Base-by-base conservation (phyloP, 2,329 filamentous ascomycete genomes). In the Diaporthe sp. region DNA sequence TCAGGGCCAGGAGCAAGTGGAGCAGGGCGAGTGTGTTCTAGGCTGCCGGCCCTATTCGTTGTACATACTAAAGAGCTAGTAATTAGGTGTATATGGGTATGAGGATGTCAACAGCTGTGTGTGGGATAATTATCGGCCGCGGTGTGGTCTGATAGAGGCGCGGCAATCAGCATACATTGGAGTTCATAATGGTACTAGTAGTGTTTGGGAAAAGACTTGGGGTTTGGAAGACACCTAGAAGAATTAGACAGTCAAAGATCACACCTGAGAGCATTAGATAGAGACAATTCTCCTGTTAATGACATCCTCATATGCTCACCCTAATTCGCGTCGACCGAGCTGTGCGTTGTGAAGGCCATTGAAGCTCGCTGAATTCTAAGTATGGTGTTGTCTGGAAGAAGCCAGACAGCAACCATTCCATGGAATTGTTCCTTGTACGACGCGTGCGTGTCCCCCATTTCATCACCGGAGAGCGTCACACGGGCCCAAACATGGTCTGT, bases 1-100 rank as follows among this genome's bases (percentile, higher is more conserved):
- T 93, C 9, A 83, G 91, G 7, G 89, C 89, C 0, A 80, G 83
- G 2, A 88, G 84, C 4, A 88, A 87, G 79, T 90, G 88, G 88
- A 88, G 86, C 31, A 84, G 81, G 75, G 80, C 73, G 7, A 78
- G 76, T 13, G 79, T 79, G 3, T 78, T 62, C 53, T 76, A 55
- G 13, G 31, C 6, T 9, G 17, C 19, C 3, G n/a, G n/a, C 7
- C 7, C 7, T 12, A 10, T 39, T 2, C 8, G 34, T 37, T 70
- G 65, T 55, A 55, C 34, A 42, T 42, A 55, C 3, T 42, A 53
- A 10, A 55, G 46, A 28, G n/a, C 2, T 28, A 2, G 31, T 22
- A 10, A 39, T 19, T 17, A 4, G 22, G 22, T 37, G 19, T 67
- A 37, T 51, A 39, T 39, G 37, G 37, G 37, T 39, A 5, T 13